Conservation (phyloP, 2,329 filamentous ascomycete genomes). For the Penicillium aurantiogriseum region DNA sequence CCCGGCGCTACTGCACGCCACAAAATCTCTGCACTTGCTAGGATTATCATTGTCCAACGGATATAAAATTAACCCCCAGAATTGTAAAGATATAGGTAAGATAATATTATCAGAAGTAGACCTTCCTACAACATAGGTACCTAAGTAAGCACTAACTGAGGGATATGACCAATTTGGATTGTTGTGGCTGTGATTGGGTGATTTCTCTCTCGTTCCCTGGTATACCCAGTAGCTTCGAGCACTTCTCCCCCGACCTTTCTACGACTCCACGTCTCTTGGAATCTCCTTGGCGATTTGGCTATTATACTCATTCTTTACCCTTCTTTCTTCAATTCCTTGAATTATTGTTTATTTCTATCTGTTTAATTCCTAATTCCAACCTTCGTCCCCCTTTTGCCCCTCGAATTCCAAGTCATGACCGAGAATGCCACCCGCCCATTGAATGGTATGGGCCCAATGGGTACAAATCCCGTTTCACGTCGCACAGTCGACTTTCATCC, state of each 20-base stretch:
- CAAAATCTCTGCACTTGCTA: conserved; percentile 9
- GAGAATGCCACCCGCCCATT: conserved; percentile 27
- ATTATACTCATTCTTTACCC: background rate
- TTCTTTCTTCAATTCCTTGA: background rate
- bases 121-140: too few species aligned
- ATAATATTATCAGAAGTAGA: background rate
- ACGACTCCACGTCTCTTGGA: background rate
- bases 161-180: conserved; percentile 18
- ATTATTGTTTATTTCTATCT: background rate
- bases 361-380: conserved; percentile 1
- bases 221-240: conserved; percentile 21
- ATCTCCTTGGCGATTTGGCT: background rate
- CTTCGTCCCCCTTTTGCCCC: conserved; percentile 8
- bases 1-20: conserved; percentile 11
- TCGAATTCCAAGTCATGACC: conserved; percentile 15
- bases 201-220: conserved; percentile 10
- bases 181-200: conserved; percentile 14
- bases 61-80: too few species aligned
- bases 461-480: conserved; percentile 25
- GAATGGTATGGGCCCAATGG: conserved; percentile 24
- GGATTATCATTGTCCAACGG: background rate
- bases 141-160: background rate
- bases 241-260: conserved; percentile 8
- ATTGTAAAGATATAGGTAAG: background rate
- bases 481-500: conserved; percentile 31